These are phyloP conservation scores for Boletus eberwhitei DNA, from an alignment of 768 basidiomycete species.

Conservation along the genomic window DNA sequence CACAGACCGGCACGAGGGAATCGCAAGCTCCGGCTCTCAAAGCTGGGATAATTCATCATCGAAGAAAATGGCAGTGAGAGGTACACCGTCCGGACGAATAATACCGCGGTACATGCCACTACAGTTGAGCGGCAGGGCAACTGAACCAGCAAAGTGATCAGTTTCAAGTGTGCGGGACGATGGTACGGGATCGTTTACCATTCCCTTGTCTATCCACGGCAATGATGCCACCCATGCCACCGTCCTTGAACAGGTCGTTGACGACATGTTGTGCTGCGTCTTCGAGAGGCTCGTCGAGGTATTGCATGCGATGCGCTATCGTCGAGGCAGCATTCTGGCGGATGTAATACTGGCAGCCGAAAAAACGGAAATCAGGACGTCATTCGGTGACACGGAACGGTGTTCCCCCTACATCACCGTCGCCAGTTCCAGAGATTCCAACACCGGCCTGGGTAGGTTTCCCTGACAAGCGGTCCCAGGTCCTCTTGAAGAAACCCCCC, in stretches of 20 bases:
- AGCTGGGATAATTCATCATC: slow-evolving; percentile 50
- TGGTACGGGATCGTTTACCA: slow-evolving; percentile 39
- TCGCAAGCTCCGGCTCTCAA: not conserved
- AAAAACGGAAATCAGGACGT: not conserved
- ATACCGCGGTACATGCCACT: slow-evolving; percentile 82
- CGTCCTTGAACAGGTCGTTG: slow-evolving; percentile 52
- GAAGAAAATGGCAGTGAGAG: slow-evolving; percentile 73
- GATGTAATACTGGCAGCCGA: slow-evolving; percentile 63
- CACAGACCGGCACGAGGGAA: not conserved
- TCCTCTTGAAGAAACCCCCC: slow-evolving; percentile 29
- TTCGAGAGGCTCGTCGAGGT: slow-evolving; percentile 51
- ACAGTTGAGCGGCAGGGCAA: slow-evolving; percentile 72
- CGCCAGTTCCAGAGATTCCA: slow-evolving; percentile 81
- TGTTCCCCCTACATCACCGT: slow-evolving; percentile 64
- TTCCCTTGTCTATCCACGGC: slow-evolving; percentile 69
- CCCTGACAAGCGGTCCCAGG: slow-evolving; percentile 41
- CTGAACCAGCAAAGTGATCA: slow-evolving; percentile 32
- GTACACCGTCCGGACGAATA: slow-evolving; percentile 62
- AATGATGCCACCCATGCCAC: slow-evolving; percentile 73
- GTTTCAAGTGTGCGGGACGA: not conserved
- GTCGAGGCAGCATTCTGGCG: slow-evolving; percentile 63
- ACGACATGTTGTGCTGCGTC: slow-evolving; percentile 56
- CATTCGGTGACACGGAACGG: not conserved
- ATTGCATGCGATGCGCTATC: slow-evolving; percentile 64
- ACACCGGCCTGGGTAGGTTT: slow-evolving; percentile 42